Evolutionary conservation across 2,329 filamentous ascomycete species (phyloP), one percentile per base, ranked within the genome.

Genomic region (Aspergillus hortae): DNA sequence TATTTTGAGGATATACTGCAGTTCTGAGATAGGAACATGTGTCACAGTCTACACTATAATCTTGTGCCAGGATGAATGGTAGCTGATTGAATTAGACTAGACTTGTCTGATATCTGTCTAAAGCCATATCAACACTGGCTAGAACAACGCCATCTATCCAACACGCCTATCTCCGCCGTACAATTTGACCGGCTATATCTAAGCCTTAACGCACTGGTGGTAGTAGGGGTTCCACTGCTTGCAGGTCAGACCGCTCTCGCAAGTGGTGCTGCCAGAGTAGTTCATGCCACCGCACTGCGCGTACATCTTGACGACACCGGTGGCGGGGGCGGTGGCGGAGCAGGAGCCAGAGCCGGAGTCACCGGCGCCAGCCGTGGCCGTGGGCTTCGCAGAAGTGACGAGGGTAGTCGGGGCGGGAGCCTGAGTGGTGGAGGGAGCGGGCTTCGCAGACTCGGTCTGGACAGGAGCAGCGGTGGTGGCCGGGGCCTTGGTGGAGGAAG

Each of bases 161-260:
- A 23, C 15, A 38, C 35, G 40, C 19, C 19, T 42, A 42, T 42
- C 11, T 25, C 40, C 17, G 15, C 15, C 11, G 12, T 23, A 44
- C 15, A 6, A 46, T 10, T 11, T 44, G 19, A 23, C 19, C 2
- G 19, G 19, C 21, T 21, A 14, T 23, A 27, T 51, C 21, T 56
- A 57, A 11, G 48, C 49, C 35, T 43, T 17, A 19, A 60, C 7
- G 15, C 59, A 61, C 56, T 61, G 59, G 54, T 52, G 50, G 54
- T 61, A 61, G 56, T 54, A 61, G 32, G 54, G 52, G 57, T 61
- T 61, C 54, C 52, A 60, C 49, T 58, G 15, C 51, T 58, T 54
- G 57, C 59, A 61, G 23, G 46, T 44, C 9, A 58, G 49, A n/a
- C 57, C 57, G 11, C 27, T 27, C 15, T 53, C 59, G 17, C 59